Evolutionary conservation across 768 basidiomycete species (phyloP).

Genomic region (Daedaleopsis sinensis): DNA sequence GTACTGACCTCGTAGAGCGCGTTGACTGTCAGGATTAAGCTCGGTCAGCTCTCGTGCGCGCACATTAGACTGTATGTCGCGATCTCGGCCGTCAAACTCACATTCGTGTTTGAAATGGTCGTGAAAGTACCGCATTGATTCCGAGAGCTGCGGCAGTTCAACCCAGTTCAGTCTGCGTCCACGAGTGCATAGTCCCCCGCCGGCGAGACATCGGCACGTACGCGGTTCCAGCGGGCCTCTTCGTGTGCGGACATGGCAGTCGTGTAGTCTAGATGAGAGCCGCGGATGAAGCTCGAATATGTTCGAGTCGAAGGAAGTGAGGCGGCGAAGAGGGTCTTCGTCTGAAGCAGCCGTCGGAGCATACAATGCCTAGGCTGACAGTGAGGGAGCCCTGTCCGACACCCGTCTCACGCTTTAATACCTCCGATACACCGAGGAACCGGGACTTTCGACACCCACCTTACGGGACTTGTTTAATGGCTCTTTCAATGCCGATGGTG

Average conservation of each 20-base stretch:
- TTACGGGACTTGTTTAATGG: no score
- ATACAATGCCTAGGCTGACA: neutral
- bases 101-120: conserved; percentile 52
- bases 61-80: no score
- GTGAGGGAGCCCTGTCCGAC: neutral
- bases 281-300: neutral
- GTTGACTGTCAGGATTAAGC: conserved; percentile 38
- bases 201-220: neutral
- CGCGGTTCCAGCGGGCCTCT: conserved; percentile 23
- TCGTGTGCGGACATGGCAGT: conserved; percentile 22
- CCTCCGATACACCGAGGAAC: neutral
- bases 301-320: neutral
- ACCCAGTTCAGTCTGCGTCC: neutral
- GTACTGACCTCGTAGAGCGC: conserved; percentile 44
- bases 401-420: neutral
- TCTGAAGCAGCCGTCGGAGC: neutral
- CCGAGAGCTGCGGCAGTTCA: conserved; percentile 15
- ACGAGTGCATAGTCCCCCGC: no score
- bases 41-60: neutral
- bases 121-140: conserved; percentile 28
- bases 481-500: neutral
- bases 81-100: conserved; percentile 26
- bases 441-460: neutral
- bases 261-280: neutral
- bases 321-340: neutral